Evolutionary conservation across 352 stramenopile species (phyloP), one percentile per base, ranked within the genome.

Genomic region (Phytophthora crassamura): DNA sequence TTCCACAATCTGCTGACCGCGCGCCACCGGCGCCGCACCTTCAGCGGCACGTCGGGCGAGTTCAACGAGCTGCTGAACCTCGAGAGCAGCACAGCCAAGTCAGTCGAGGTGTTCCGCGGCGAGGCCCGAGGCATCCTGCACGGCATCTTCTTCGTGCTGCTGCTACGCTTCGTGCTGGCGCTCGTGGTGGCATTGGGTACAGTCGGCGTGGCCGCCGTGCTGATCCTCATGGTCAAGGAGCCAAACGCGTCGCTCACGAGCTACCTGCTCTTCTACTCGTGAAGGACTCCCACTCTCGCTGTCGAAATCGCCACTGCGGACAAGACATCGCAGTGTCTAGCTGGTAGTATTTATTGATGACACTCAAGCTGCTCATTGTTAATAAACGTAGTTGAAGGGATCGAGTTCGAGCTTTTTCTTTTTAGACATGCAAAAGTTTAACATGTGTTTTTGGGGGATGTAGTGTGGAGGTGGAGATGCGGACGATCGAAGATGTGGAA

Each of bases 121-220:
- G 68, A 89, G 48, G 80, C 74, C 18, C 82, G 75, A 46, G 74
- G 74, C 54, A 89, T 87, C 25, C 63, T 89, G 45, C 77, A 77
- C 58, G 75, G 77, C 55, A 84, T 89, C 64, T 89, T 89, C 62
- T 75, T 85, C 18, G 61, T 85, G 40, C 68, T 89, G 46, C 55
- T 89, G 51, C 66, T 89, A 59, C 74, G 76, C 30, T 87, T 89
- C 54, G 50, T 82, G 30, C 50, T 89, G 33, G 68, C 66, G 16
- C 65, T 80, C n/a, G 49, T 74, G 30, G 66, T 86, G 46, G 52
- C 64, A 2, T 41, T 85, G 28, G 66, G 69, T 25, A 63, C 76
- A 6, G 50, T 82, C 15, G 77, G 79, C 3, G 40, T 64, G 30
- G 49, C 64, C 1, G 77, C 70, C 5, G 28, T 75, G 3, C 40